These are phyloP conservation scores for Stromatinia cepivora DNA, from an alignment of 2,329 filamentous ascomycete species.

Conservation along the genomic window DNA sequence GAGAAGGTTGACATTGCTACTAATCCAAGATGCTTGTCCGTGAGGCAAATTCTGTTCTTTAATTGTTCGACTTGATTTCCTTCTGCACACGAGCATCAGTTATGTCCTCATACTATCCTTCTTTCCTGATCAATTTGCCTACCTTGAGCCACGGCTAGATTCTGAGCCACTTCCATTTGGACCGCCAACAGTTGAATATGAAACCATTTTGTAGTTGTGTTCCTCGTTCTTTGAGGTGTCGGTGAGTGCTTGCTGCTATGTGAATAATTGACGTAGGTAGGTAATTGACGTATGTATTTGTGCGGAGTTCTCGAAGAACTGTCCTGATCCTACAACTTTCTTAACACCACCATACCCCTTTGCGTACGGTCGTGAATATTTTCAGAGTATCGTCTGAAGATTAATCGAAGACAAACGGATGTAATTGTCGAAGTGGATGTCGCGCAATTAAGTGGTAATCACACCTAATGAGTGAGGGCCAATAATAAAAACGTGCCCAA, in stretches of 20 bases:
- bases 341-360: constrained; percentile 7
- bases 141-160: constrained; percentile 35
- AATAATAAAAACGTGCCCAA: background rate
- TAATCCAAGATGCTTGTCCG: constrained; percentile 83
- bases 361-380: background rate
- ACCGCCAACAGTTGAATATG: constrained; percentile 35
- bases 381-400: background rate
- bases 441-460: constrained; percentile 10
- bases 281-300: background rate
- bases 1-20: constrained; percentile 90
- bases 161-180: constrained; percentile 34
- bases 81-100: constrained; percentile 28
- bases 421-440: constrained; percentile 7
- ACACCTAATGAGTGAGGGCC: constrained; percentile 3
- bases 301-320: constrained; percentile 15
- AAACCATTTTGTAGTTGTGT: constrained; percentile 31
- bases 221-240: background rate
- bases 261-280: background rate
- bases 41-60: constrained; percentile 63
- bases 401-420: background rate
- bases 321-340: constrained; percentile 11
- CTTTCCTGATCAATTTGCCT: background rate
- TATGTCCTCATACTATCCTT: background rate
- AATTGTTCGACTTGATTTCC: constrained; percentile 46
- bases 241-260: background rate